Conservation (phyloP, 805 yeast species). For the Sugiyamaella chiloensis region DNA sequence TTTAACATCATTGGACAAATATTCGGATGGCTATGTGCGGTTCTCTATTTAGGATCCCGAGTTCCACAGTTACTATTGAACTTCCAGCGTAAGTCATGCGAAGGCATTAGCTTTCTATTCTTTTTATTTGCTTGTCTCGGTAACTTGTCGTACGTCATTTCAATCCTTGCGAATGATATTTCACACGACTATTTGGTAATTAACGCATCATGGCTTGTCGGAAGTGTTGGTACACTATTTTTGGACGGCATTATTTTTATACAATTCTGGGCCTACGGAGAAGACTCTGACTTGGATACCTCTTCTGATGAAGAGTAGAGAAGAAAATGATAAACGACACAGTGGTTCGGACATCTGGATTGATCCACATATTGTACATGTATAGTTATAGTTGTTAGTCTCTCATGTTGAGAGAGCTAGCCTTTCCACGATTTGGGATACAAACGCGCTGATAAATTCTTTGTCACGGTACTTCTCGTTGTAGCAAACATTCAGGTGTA, state of each 20-base stretch:
- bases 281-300: neutral
- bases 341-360: too few relatives aligned
- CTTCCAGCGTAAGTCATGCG: slow-evolving; percentile 84
- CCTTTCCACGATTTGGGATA: too few relatives aligned
- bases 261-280: slow-evolving; percentile 73
- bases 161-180: slow-evolving; percentile 73
- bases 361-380: too few relatives aligned
- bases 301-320: neutral
- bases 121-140: slow-evolving; percentile 95
- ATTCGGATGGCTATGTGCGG: slow-evolving; percentile 65
- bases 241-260: slow-evolving; percentile 80
- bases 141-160: slow-evolving; percentile 82
- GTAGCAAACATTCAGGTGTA: too few relatives aligned
- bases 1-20: slow-evolving; percentile 79
- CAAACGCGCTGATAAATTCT: too few relatives aligned
- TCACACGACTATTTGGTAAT: slow-evolving; percentile 68
- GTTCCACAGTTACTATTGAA: slow-evolving; percentile 88
- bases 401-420: too few relatives aligned
- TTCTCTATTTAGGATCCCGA: slow-evolving; percentile 71
- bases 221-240: slow-evolving; percentile 80
- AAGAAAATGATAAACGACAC: too few relatives aligned
- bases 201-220: slow-evolving; percentile 90
- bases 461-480: too few relatives aligned
- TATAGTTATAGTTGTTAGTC: too few relatives aligned
- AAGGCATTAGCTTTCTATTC: slow-evolving; percentile 90